phyloP scores from a whole-genome alignment of 805 yeast genomes.

The Metschnikowia borealis region DNA sequence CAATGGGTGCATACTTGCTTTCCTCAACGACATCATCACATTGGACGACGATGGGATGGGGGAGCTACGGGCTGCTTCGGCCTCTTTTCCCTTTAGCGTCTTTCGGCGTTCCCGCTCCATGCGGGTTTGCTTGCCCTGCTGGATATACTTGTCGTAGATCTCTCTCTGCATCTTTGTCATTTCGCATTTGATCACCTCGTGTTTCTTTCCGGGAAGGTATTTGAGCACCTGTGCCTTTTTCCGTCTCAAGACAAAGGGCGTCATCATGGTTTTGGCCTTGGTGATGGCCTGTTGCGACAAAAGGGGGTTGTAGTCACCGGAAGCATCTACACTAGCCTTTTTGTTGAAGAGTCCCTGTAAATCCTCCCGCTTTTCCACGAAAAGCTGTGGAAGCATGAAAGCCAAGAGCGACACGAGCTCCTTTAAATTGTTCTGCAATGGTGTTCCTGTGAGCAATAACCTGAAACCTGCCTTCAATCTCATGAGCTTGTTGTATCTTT shows the following conservation, averaged over 20 bases:
- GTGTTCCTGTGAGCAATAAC: constrained; percentile 90
- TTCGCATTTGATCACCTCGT: constrained; percentile 60
- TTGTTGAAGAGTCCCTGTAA: constrained; percentile 81
- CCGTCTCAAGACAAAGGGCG: constrained; percentile 92
- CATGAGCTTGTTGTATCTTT: constrained; percentile 85
- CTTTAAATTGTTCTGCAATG: constrained; percentile 86
- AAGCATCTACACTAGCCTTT: constrained; percentile 65
- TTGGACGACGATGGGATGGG: constrained; percentile 53
- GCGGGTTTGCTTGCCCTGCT: constrained; percentile 36
- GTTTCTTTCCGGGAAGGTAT: constrained; percentile 78
- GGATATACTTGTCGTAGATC: constrained; percentile 61
- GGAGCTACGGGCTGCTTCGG: constrained; percentile 26
- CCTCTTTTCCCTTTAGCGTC: constrained; percentile 31
- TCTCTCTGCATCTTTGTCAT: constrained; percentile 50
- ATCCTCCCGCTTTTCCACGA: constrained; percentile 78
- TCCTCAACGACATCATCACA: constrained; percentile 82
- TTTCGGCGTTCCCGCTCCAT: constrained; percentile 44
- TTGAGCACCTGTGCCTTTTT: constrained; percentile 87
- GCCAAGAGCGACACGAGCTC: constrained; percentile 88
- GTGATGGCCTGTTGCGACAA: constrained; percentile 86
- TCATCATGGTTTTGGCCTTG: constrained; percentile 97
- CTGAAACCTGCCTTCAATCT: constrained; percentile 79
- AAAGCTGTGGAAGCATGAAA: constrained; percentile 81
- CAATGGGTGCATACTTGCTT: constrained; percentile 90
- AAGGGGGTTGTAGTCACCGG: constrained; percentile 62